phyloP scores from a whole-genome alignment of 1,284 basidiomycete genomes.

The Veloboletus limbatus region DNA sequence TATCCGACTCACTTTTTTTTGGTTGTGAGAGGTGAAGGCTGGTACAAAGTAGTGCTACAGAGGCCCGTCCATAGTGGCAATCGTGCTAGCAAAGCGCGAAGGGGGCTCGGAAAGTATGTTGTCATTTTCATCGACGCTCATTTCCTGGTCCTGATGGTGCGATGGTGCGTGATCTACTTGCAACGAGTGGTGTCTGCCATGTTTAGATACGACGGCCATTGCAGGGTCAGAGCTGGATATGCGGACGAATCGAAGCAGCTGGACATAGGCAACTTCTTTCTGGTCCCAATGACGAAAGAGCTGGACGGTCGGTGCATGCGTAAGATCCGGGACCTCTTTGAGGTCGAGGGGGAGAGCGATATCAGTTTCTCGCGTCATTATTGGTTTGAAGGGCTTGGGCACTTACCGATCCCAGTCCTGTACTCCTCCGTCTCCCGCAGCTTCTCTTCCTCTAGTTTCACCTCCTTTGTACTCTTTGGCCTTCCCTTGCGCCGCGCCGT shows the following conservation, averaged over 20 bases:
- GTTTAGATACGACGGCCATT: conserved; percentile 49
- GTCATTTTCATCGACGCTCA: conserved; percentile 34
- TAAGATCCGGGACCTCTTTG: conserved; percentile 82
- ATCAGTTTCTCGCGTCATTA: conserved; percentile 1
- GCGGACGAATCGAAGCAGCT: conserved; percentile 73
- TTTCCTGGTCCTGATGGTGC: conserved; percentile 23
- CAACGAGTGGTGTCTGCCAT: conserved; percentile 54
- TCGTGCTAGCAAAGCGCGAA: conserved; percentile 42
- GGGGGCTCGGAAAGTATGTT: conserved; percentile 33
- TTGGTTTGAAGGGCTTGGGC: background rate
- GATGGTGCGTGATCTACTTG: conserved; percentile 6
- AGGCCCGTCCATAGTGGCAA: conserved; percentile 42
- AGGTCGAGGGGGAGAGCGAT: background rate
- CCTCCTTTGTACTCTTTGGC: conserved; percentile 71
- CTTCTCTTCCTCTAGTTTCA: conserved; percentile 71
- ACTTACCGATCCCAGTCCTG: conserved; percentile 80
- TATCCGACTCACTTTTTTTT: conserved; percentile 12
- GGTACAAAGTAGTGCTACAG: conserved; percentile 12
- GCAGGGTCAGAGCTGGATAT: conserved; percentile 58
- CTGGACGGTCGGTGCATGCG: conserved; percentile 66
- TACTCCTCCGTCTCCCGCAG: conserved; percentile 71
- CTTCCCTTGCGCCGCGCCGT: conserved; percentile 69
- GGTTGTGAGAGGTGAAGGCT: background rate
- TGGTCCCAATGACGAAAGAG: conserved; percentile 80
- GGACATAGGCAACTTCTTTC: conserved; percentile 68